Evolutionary conservation across 179 eudicot genomes (phyloP).

Genomic region (Beta corolliflora): DNA sequence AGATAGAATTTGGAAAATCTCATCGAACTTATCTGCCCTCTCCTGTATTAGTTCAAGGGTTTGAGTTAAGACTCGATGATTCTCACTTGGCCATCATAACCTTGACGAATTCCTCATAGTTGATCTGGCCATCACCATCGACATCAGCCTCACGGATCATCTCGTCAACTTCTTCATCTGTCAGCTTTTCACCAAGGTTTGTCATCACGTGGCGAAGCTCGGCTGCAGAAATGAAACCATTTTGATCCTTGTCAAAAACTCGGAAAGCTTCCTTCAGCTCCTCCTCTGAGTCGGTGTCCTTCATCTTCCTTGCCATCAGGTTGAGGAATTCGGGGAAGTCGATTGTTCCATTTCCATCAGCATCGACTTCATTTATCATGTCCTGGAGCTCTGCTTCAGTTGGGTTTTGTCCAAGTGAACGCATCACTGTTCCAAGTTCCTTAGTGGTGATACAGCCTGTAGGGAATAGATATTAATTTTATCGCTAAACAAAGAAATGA

Average conservation of each 20-base stretch:
- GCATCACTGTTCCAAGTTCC: conserved; percentile 37
- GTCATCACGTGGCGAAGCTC: conserved; percentile 43
- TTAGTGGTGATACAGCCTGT: conserved; percentile 35
- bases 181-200: conserved; percentile 40
- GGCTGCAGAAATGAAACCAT: conserved; percentile 56
- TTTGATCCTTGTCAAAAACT: conserved; percentile 56
- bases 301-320: conserved; percentile 38
- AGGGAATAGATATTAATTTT: background rate
- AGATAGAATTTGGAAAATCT: conserved; percentile 32
- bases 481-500: background rate
- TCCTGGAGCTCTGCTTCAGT: conserved; percentile 35
- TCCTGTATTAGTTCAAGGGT: conserved; percentile 23
- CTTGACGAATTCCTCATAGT: conserved; percentile 41
- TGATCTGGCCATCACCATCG: conserved; percentile 40
- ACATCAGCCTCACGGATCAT: conserved; percentile 44
- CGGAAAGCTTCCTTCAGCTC: conserved; percentile 56
- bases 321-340: conserved; percentile 37
- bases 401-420: conserved; percentile 36
- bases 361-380: conserved; percentile 36
- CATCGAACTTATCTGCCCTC: conserved; percentile 38
- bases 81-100: conserved; percentile 48
- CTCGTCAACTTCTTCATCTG: conserved; percentile 42
- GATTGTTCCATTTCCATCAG: conserved; percentile 36
- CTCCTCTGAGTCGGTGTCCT: conserved; percentile 59
- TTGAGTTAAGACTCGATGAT: conserved; percentile 28